Evolutionary conservation across 2,329 filamentous ascomycete species (phyloP).

Genomic region (Cryphonectria nitschkei): DNA sequence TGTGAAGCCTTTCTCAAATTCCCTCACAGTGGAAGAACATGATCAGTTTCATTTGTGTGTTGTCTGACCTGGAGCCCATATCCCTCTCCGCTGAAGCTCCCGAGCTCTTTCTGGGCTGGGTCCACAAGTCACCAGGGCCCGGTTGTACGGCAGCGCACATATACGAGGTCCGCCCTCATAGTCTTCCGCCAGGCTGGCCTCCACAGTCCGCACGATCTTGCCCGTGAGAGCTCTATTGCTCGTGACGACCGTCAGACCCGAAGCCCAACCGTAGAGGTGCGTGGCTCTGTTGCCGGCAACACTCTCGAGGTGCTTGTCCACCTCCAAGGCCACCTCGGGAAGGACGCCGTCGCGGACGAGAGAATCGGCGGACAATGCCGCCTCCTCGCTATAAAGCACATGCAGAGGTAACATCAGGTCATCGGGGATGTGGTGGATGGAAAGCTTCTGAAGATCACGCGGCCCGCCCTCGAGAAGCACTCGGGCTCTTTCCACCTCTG

Average conservation of each 20-base stretch:
- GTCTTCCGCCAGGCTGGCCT: constrained; percentile 21
- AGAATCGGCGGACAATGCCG: not conserved
- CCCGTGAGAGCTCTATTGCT: constrained; percentile 22
- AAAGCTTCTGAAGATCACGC: constrained; percentile 19
- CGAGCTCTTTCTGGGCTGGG: constrained; percentile 10
- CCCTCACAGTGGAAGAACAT: not conserved
- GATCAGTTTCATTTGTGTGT: not conserved
- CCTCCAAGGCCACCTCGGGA: constrained; percentile 19
- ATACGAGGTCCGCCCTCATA: constrained; percentile 25
- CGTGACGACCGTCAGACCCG: constrained; percentile 19
- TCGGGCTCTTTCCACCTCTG: constrained; percentile 61
- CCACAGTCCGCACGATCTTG: constrained; percentile 22
- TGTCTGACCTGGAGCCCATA: not conserved
- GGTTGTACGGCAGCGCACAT: constrained; percentile 21
- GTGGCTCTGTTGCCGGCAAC: constrained; percentile 22
- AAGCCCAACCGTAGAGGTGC: constrained; percentile 20
- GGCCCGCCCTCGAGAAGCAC: constrained; percentile 52
- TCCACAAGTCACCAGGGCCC: constrained; percentile 27
- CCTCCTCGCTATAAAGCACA: constrained; percentile 6
- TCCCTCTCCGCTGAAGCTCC: constrained; percentile 5
- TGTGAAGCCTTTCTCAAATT: not conserved
- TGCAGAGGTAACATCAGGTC: constrained; percentile 25
- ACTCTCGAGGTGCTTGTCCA: constrained; percentile 18
- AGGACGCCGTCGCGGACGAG: constrained; percentile 19
- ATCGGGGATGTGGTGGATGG: constrained; percentile 18